Evolutionary conservation across 2,329 filamentous ascomycete species (phyloP), one percentile per base, ranked within the genome.

Genomic region (Torrubiellomyces zombiae): DNA sequence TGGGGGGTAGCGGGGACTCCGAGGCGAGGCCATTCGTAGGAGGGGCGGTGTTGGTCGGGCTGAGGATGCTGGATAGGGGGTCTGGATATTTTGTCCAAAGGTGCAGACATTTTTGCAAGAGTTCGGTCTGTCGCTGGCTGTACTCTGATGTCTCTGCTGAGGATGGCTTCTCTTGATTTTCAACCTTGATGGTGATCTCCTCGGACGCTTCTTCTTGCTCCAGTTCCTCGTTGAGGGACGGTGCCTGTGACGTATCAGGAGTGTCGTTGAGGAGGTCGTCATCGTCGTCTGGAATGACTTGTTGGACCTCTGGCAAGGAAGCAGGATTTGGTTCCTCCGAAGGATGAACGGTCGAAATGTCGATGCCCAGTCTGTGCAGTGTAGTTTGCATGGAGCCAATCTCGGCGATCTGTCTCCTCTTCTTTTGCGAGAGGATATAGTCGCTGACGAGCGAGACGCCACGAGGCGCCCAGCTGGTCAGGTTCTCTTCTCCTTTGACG

Each of bases 381-480:
- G 76, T 58, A 9, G 67, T 66, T 34, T 79, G 69, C 3, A 75
- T 71, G 0, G 74, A 73, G 36, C 86, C 80, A 19, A 95, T 74
- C 42, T 94, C 86, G 7, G 75, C 71, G 15, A 78, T 63, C 10
- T 83, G 73, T 29, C 67, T 61, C 38, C 73, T 73, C 43, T 78
- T 75, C 50, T 79, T 82, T 31, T 73, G 73, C 5, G 77, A 67
- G 8, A 63, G 53, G 27, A 94, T 75, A 40, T 76, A 93, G 49
- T 98, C 89, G 29, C 74, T 71, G n/a, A 98, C 75, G 1, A 98
- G 56, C 0, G 82, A 91, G 3, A 95, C 79, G 18, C 89, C 83
- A 20, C 89, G 69, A 2, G 89, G 86, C 6, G 75, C 72, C 89
- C 89, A 98, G 28, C 73, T 72, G 3, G 63, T 72, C 19, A 98